A percentile compares a stretch with the other conserved stretches of the same genome.
Evolutionary conservation across 2,329 filamentous ascomycete genomes (phyloP).

Genomic region (Paracamarosporium sp.): DNA sequence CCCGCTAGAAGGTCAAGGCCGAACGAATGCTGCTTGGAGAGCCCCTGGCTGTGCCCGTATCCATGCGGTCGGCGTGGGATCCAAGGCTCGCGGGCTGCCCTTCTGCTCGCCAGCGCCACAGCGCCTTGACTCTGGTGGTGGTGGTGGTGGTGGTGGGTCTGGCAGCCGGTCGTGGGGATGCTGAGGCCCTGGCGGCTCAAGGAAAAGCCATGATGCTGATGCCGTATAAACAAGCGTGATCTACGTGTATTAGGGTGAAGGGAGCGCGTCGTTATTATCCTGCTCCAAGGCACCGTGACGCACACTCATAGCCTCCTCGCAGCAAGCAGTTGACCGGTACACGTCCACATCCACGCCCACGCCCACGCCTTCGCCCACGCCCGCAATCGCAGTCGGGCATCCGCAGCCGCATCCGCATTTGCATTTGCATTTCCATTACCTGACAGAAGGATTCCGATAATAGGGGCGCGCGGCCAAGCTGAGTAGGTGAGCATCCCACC

Average conservation of each 20-base stretch:
- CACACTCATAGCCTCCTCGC: conserved; percentile 7
- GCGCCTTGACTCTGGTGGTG: conserved; percentile 34
- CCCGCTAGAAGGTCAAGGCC: conserved; percentile 27
- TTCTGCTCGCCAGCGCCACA: conserved; percentile 39
- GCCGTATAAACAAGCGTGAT: conserved; percentile 33
- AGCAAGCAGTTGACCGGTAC: too few relatives aligned
- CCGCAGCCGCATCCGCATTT: too few relatives aligned
- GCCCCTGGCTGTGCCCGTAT: conserved; percentile 1
- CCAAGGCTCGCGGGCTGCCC: conserved; percentile 20
- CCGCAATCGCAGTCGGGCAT: neutral
- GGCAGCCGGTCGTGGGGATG: conserved; percentile 30
- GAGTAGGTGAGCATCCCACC: conserved; percentile 23
- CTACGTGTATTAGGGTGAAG: conserved; percentile 37
- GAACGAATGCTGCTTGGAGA: conserved; percentile 5
- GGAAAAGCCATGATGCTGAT: conserved; percentile 29
- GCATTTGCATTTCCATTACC: conserved; percentile 15
- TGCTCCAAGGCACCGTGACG: conserved; percentile 31
- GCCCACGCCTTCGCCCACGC: neutral
- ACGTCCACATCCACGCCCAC: neutral
- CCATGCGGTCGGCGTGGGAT: neutral
- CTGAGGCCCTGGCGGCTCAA: conserved; percentile 33
- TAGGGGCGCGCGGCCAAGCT: conserved; percentile 19
- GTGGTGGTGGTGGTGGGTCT: conserved; percentile 30
- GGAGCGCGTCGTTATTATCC: conserved; percentile 22
- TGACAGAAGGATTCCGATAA: conserved; percentile 14